phyloP scores from a whole-genome alignment of 2,329 filamentous ascomycete genomes.

The Epichloe coenophiala region DNA sequence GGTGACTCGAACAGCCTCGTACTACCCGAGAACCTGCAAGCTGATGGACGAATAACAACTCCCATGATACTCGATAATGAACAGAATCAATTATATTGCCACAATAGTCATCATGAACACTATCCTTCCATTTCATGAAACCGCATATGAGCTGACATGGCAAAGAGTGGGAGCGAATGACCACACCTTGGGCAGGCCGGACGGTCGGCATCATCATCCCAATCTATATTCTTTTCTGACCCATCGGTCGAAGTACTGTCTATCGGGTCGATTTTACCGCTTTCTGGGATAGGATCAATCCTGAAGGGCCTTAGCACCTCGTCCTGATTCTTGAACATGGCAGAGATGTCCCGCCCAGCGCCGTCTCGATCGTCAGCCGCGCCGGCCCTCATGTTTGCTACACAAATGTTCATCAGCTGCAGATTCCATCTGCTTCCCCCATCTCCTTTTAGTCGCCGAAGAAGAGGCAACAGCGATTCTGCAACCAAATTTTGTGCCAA shows the following conservation, averaged over 20 bases:
- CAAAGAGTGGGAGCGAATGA: conserved; percentile 41
- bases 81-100: too few relatives aligned
- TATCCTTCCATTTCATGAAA: conserved; percentile 20
- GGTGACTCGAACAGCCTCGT: neutral
- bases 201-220: conserved; percentile 18
- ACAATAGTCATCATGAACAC: neutral
- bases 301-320: conserved; percentile 54
- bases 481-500: conserved; percentile 56
- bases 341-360: conserved; percentile 61
- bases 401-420: conserved; percentile 74
- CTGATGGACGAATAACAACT: neutral
- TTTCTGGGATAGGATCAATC: conserved; percentile 24
- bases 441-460: conserved; percentile 59
- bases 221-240: conserved; percentile 11
- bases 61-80: neutral
- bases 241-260: conserved; percentile 12
- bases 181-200: conserved; percentile 34
- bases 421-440: conserved; percentile 60
- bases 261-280: conserved; percentile 12
- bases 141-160: conserved; percentile 38
- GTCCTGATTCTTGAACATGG: conserved; percentile 71
- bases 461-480: conserved; percentile 56
- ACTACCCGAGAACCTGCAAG: neutral
- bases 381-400: conserved; percentile 63
- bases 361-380: conserved; percentile 36